Base-by-base conservation (phyloP, 345 rosid species). In the Rhizophora apiculata region DNA sequence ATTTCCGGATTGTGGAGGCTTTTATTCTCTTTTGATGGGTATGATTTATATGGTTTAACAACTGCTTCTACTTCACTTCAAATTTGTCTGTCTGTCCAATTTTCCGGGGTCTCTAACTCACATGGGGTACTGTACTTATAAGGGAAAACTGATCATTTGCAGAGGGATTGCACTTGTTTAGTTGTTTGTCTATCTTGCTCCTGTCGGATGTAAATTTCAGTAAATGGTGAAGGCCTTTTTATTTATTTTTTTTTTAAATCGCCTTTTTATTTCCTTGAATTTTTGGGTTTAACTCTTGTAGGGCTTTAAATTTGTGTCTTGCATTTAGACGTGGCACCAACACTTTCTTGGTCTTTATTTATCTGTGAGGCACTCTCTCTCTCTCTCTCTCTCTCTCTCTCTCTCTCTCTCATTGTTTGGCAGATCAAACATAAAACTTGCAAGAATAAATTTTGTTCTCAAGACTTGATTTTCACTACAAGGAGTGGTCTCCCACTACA, bases 361-460 rank as follows among this genome's bases (percentile, higher is more conserved):
- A 30, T 31, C 8, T 22, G n/a, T n/a, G 68, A 3, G 60, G 61
- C 56, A 20, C 21, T 58, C 55, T 39, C 48, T 55, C 21, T 43
- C 15, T 29, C 30, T 29, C 30, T 29, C 30, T 29, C 30, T 29
- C n/a, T n/a, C 34, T 0, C 4, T 5, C 8, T 34, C 36, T 34
- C 31, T 29, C 31, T 36, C 10, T 36, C 18, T 43, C 49, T 43
- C 49, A 43, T 43, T 68, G 69, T 74, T 68, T 69, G 76, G 80
- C 72, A 69, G 69, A 67, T 68, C 81, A 68, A 74, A 80, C 79
- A 68, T 18, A 71, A 77, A 71, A 73, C 16, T 65, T 67, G 69
- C 78, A 76, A 76, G 82, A 62, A 62, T 79, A 13, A 43, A 43
- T 66, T 32, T 65, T 22, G 64, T 48, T 39, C 22, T 29, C 21